Evolutionary conservation across 2,329 filamentous ascomycete species (phyloP).

Genomic region (Paracorniculantispora psalliotae): DNA sequence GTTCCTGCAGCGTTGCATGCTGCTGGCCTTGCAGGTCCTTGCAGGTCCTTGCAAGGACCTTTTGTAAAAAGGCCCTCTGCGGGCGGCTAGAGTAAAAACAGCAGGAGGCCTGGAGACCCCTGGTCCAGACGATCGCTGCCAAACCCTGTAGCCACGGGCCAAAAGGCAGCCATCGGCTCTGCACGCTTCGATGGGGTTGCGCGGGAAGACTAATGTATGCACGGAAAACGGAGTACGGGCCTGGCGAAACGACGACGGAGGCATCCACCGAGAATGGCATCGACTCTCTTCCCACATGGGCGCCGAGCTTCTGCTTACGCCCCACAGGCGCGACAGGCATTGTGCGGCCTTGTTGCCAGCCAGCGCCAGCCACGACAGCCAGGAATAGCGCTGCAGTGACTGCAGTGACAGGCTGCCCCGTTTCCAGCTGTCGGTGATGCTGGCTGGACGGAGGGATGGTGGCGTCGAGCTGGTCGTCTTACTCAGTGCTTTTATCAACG

Average conservation of each 20-base stretch:
- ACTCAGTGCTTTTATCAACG: background rate
- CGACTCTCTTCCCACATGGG: constrained; percentile 7
- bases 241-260: constrained; percentile 11
- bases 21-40: background rate
- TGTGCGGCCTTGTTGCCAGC: too few relatives aligned
- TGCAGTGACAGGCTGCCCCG: background rate
- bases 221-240: constrained; percentile 10
- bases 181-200: constrained; percentile 12
- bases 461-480: background rate
- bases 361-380: too few relatives aligned
- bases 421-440: background rate
- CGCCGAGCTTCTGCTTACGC: constrained; percentile 12
- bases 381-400: constrained; percentile 1
- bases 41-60: background rate
- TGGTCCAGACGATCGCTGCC: constrained; percentile 10
- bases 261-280: constrained; percentile 14
- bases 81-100: constrained; percentile 1
- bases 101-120: background rate
- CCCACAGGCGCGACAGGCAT: background rate
- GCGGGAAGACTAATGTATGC: constrained; percentile 14
- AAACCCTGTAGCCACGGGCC: constrained; percentile 9
- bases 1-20: background rate
- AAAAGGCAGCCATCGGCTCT: constrained; percentile 2
- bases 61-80: background rate
- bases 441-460: background rate